Base-by-base conservation (phyloP, 2,329 filamentous ascomycete species). In the Paracoccidioides lutzii region DNA sequence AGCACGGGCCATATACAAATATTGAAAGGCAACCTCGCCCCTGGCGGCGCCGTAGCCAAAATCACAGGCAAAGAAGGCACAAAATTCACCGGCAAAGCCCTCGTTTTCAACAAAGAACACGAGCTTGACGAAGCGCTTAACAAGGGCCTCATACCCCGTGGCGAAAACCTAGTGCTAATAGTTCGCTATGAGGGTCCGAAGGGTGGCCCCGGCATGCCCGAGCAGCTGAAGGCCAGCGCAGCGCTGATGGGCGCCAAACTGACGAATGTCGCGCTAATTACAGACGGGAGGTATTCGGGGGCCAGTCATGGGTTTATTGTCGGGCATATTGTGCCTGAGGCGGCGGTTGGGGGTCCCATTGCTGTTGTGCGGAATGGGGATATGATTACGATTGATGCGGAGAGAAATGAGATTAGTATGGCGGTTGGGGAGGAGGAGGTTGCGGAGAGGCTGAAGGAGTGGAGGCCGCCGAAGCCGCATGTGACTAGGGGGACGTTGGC, bases 11-110 rank as follows among this genome's bases (percentile, higher is more conserved):
- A 97, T 69, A 80, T 97, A 58, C 89, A 91, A 70, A 87, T 97
- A 58, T 79, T 97, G 3, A 81, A 81, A 58, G 91, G 91, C 22
- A 95, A 95, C 69, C 79, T 96, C 37, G 88, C 90, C 2, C 91
- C 91, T 1, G 86, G 83, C 9, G 91, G 91, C 38, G 87, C 90
- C 0, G 90, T 97, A 1, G 90, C 90, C 58, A 97, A 97, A 72
- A 96, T 97, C 70, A 96, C 91, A 0, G 91, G 91, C 40, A 96
- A 96, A 69, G 91, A 97, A 70, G 91, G 91, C 2, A 78, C 90
- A 5, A 76, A 73, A 10, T 97, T 97, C 71, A 84, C 78, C 0
- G 91, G 91, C 51, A 82, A 82, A 60, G 91, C 89, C 0, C 79
- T 83, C 22, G 88, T 94, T 48, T 97, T 93, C 69, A 77, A 96